Evolutionary conservation across 1,284 basidiomycete species (phyloP).

Genomic region (Ganoderma multipileum): DNA sequence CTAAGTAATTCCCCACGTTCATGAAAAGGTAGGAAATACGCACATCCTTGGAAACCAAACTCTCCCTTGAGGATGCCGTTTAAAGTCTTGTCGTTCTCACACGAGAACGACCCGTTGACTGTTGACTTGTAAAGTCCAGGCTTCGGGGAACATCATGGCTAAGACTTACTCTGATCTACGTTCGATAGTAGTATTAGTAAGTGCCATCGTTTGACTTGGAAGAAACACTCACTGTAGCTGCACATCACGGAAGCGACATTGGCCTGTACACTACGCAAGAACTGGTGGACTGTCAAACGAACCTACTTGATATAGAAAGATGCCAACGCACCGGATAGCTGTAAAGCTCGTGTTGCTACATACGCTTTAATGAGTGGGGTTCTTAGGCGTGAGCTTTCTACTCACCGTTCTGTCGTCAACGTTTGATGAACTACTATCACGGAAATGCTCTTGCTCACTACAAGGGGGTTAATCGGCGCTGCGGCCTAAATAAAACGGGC

Average conservation of each 20-base stretch:
- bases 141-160: no score
- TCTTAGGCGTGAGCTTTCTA: background rate
- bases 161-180: constrained; percentile 50
- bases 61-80: constrained; percentile 79
- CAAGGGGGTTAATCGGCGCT: background rate
- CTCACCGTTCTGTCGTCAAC: constrained; percentile 67
- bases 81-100: constrained; percentile 71
- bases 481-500: background rate
- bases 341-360: constrained; percentile 64
- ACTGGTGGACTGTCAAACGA: constrained; percentile 42
- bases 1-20: background rate
- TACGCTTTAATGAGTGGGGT: background rate
- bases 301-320: background rate
- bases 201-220: no score
- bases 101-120: constrained; percentile 74
- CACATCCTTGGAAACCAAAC: constrained; percentile 76
- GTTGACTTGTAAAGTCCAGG: background rate
- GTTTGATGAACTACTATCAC: constrained; percentile 58
- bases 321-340: constrained; percentile 49
- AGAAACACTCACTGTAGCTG: constrained; percentile 57
- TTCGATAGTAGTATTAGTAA: background rate
- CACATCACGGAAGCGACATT: constrained; percentile 78
- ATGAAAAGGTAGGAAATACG: constrained; percentile 31
- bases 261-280: constrained; percentile 70
- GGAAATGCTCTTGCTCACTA: constrained; percentile 64